Conservation (phyloP, 2,329 filamentous ascomycete species). For the Xylariaceae sp. region DNA sequence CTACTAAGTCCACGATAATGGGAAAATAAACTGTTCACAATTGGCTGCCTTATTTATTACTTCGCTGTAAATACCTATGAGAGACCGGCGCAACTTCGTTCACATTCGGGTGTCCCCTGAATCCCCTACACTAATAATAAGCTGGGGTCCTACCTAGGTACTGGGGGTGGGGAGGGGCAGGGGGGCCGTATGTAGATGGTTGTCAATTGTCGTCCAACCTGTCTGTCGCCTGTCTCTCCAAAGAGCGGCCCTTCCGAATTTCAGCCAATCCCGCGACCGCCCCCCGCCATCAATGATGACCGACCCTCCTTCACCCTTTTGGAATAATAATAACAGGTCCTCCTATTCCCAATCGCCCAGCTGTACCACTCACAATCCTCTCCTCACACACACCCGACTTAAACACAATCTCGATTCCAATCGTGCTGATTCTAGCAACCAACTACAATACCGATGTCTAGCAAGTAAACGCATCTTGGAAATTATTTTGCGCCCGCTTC, state of each 20-base stretch:
- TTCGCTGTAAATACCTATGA: too few species aligned
- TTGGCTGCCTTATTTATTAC: too few species aligned
- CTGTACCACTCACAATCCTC: conserved; percentile 20
- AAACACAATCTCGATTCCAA: conserved; percentile 10
- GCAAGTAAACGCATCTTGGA: conserved; percentile 6
- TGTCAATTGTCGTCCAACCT: too few species aligned
- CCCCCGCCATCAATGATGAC: conserved; percentile 23
- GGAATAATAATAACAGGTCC: conserved; percentile 26
- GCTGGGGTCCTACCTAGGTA: not conserved
- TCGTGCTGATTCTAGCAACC: conserved; percentile 17
- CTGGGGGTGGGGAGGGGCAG: too few species aligned
- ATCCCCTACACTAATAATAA: conserved; percentile 2
- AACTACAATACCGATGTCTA: conserved; percentile 16
- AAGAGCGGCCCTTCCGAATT: conserved; percentile 15
- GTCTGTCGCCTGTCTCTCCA: conserved; percentile 2
- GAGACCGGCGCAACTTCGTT: too few species aligned
- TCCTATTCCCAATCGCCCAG: conserved; percentile 29
- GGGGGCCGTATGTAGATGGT: too few species aligned
- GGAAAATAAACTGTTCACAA: too few species aligned
- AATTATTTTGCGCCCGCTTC: conserved; percentile 13
- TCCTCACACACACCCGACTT: conserved; percentile 12
- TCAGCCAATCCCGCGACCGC: conserved; percentile 27
- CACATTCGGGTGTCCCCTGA: conserved; percentile 9
- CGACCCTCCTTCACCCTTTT: conserved; percentile 27
- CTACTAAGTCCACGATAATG: too few species aligned